Conservation (phyloP, 2,329 filamentous ascomycete genomes). For the Epichloe coenophiala region DNA sequence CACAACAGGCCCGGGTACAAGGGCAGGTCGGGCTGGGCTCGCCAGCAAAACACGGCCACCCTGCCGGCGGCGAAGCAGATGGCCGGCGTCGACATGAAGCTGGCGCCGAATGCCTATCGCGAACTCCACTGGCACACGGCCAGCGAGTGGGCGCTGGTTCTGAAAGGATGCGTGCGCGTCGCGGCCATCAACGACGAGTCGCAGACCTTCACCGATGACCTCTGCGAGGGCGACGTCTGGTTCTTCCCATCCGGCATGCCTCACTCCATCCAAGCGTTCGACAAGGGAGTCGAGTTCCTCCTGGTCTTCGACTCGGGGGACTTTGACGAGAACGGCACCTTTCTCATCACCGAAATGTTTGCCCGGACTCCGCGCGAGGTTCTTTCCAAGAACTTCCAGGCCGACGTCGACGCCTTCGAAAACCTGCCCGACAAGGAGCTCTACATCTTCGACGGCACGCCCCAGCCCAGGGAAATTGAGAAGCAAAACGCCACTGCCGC, state of each 20-base stretch:
- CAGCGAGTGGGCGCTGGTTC: constrained; percentile 36
- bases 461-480: constrained; percentile 29
- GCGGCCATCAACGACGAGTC: constrained; percentile 39
- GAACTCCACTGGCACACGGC: constrained; percentile 51
- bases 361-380: constrained; percentile 37
- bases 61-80: constrained; percentile 36
- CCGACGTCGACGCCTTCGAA: constrained; percentile 32
- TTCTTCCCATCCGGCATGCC: constrained; percentile 37
- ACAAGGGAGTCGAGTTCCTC: constrained; percentile 42
- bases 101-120: constrained; percentile 43
- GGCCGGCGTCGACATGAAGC: constrained; percentile 46
- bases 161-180: constrained; percentile 39
- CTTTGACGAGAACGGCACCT: constrained; percentile 47
- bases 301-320: constrained; percentile 47
- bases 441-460: constrained; percentile 40
- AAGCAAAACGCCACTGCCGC: constrained; percentile 31
- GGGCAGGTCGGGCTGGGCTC: constrained; percentile 35
- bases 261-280: constrained; percentile 40
- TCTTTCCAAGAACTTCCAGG: constrained; percentile 39
- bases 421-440: constrained; percentile 32
- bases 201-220: constrained; percentile 31
- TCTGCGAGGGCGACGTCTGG: constrained; percentile 17
- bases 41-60: constrained; percentile 37
- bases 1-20: constrained; percentile 33
- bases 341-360: constrained; percentile 41